These are phyloP conservation scores for Termitomyces sp. DNA, from an alignment of 768 basidiomycete genomes.

Conservation along the genomic window DNA sequence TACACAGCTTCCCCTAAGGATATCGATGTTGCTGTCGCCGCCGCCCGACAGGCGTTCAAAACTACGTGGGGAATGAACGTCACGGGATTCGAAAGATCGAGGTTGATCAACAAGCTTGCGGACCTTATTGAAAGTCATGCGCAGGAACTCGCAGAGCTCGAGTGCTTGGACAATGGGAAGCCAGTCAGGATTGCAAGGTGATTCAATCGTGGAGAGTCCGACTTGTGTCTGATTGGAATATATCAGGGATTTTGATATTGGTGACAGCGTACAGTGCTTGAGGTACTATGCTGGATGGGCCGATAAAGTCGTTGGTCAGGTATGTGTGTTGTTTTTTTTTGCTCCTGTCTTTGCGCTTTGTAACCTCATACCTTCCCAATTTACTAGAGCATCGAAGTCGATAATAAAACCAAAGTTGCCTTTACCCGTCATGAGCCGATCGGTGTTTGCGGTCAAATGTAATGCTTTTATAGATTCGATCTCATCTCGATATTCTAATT, in stretches of 20 bases:
- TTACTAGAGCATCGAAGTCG: slow-evolving; percentile 74
- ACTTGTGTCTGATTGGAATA: neutral
- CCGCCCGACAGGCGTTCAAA: slow-evolving; percentile 79
- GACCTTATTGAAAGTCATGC: slow-evolving; percentile 87
- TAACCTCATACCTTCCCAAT: slow-evolving; percentile 1
- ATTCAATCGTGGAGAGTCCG: neutral
- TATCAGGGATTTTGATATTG: slow-evolving; percentile 74
- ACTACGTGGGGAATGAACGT: slow-evolving; percentile 89
- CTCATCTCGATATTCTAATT: neutral
- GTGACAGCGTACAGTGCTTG: slow-evolving; percentile 72
- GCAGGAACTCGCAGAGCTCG: slow-evolving; percentile 79
- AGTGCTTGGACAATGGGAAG: slow-evolving; percentile 89
- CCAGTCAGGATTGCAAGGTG: slow-evolving; percentile 56
- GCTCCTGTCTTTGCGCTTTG: neutral
- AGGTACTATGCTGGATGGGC: slow-evolving; percentile 96
- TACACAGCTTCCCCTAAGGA: slow-evolving; percentile 62
- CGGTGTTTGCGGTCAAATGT: slow-evolving; percentile 94
- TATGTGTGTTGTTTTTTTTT: slow-evolving; percentile 31
- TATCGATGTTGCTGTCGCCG: slow-evolving; percentile 79
- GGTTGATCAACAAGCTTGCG: slow-evolving; percentile 80
- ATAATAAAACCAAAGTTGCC: slow-evolving; percentile 76
- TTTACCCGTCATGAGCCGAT: slow-evolving; percentile 89
- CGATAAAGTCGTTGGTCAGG: slow-evolving; percentile 90
- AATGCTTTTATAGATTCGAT: slow-evolving; percentile 14
- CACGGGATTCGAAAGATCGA: slow-evolving; percentile 78